Evolutionary conservation across 1,284 basidiomycete species (phyloP), one percentile per base, ranked within the genome.

Genomic region (Ustilago hordei): DNA sequence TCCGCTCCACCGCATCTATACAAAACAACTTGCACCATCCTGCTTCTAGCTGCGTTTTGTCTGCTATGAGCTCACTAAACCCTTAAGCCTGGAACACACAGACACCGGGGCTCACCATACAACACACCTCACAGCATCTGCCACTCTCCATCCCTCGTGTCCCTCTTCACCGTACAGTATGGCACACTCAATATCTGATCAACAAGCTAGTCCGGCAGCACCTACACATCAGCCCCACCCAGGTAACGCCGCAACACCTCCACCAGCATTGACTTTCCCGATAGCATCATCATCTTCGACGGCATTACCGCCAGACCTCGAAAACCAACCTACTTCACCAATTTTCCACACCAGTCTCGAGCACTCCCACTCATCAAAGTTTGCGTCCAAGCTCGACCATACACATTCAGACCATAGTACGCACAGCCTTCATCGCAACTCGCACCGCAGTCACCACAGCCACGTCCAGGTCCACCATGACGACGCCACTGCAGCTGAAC

Each of bases 401-500:
- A 57, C 58, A 38, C 35, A 35, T 39, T 64, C 68, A 8, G 39
- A 53, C 48, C 39, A 61, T 4, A 52, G 43, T 17, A 9, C 53
- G 17, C 64, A 56, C 31, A 60, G 31, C 47, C 64, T 63, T 8
- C 23, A 36, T 52, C 69, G 60, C 12, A 5, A 41, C 19, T 56
- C 52, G 13, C 69, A 59, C 23, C 52, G 58, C 52, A 50, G 48
- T 32, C 31, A 50, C 0, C 17, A 34, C 13, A 36, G n/a, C 23
- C 36, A 60, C 36, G 17, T 38, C 15, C 45, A 55, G 0, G 43
- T 60, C 23, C 13, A 58, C 34, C 55, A 67, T 45, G 59, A 62
- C 50, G 65, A 65, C 23, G 48, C 17, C 34, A 72, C 74, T 47
- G 65, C 69, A 11, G 56, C 53, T 3, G 65, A 65, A 31, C 64